Evolutionary conservation across 768 basidiomycete genomes (phyloP), one percentile per base, ranked within the genome.

Genomic region (Leucosporidium scottii): DNA sequence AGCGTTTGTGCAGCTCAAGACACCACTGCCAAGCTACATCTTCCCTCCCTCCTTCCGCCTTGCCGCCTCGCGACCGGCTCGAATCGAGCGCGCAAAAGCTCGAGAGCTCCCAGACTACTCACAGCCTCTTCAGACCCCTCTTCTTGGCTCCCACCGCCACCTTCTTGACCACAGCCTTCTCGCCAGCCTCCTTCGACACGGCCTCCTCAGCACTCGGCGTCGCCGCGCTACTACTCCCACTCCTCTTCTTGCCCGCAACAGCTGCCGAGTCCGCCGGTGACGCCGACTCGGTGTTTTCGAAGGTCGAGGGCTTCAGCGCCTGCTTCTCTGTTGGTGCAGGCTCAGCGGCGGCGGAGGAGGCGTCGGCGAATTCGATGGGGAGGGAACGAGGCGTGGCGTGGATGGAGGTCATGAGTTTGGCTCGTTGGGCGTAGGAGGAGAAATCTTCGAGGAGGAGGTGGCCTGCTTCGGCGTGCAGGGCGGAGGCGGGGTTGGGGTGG

Each of bases 401-500:
- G 23, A 97, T 90, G 69, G 85, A 86, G 30, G 92, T 93, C 74
- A 94, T 91, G 27, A 96, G 83, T 76, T 84, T 86, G 21, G 93
- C 93, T 62, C 93, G 87, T 70, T 85, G 82, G 78, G 86, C 91
- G 76, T 94, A 97, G 74, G 84, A 87, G 58, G 87, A 85, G 77
- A 96, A 98, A 68, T 93, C 86, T 51, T 72, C 90, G 56, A 94
- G 81, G 49, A 96, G 79, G 59, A 94, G 82, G 78, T 92, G 94
- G 28, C 93, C 94, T 0, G 93, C 93, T 76, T 96, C 91, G 77
- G 97, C 93, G 77, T 97, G 92, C 58, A 97, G 81, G 0, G 93
- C 94, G 12, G 91, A 93, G 78, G 97, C 93, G 39, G 94, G 91
- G 76, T 96, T 96, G 36, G 93, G 93, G 76, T 93, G 93, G 72